Conservation (phyloP, 2,329 filamentous ascomycete species). For the Nannizzia gypsea region DNA sequence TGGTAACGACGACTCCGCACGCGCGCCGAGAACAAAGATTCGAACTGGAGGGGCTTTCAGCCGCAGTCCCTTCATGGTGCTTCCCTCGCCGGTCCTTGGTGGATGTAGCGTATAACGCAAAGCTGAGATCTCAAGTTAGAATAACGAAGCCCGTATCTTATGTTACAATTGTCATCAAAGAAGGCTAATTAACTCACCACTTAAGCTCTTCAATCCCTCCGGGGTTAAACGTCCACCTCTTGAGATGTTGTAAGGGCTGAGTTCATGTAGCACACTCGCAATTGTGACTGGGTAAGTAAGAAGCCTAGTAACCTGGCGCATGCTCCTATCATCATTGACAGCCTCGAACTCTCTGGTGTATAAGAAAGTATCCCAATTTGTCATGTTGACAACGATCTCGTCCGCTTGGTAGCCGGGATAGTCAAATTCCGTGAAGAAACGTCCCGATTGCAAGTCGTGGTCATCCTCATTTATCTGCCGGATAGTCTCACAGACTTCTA, state of each 20-base stretch:
- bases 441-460: conserved; percentile 80
- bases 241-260: conserved; percentile 81
- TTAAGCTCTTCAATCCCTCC: conserved; percentile 88
- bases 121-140: conserved; percentile 40
- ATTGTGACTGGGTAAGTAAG: conserved; percentile 90
- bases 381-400: conserved; percentile 90
- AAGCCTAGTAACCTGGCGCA: conserved; percentile 85
- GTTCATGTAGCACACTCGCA: conserved; percentile 80
- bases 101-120: conserved; percentile 90
- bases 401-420: conserved; percentile 85
- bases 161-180: conserved; percentile 13
- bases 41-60: conserved; percentile 79
- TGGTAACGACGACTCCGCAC: conserved; percentile 92
- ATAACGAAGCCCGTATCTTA: not conserved
- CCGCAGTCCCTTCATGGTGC: conserved; percentile 64
- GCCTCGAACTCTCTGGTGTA: conserved; percentile 87
- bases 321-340: conserved; percentile 76
- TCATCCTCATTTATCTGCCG: conserved; percentile 96
- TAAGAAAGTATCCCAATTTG: conserved; percentile 94
- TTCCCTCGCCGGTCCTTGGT: conserved; percentile 62
- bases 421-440: conserved; percentile 86
- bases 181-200: conserved; percentile 46
- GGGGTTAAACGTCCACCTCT: conserved; percentile 63
- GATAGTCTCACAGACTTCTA: conserved; percentile 84
- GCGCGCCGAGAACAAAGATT: conserved; percentile 84